Percentiles rank a stretch among this genome's conserved stretches.
Evolutionary conservation across 257 asterid genomes (phyloP).

Genomic region (Przewalskia tangutica): DNA sequence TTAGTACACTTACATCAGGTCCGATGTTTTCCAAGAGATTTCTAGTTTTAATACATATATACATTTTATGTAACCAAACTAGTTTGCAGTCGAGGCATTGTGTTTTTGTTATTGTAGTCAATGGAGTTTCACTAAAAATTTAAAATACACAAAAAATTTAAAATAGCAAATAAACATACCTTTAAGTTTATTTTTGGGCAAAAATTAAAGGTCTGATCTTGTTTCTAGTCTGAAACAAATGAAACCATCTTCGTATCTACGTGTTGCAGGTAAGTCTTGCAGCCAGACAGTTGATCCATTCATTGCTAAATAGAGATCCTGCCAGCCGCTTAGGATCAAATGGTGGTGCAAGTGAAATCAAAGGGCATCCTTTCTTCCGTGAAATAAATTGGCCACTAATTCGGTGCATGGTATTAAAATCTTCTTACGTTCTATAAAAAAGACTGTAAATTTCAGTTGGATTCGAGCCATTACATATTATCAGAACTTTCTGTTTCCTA

Average conservation of each 20-base stretch:
- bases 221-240: neutral
- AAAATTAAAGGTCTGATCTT: neutral
- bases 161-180: neutral
- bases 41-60: too few species aligned
- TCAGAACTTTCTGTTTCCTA: neutral
- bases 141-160: neutral
- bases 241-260: neutral
- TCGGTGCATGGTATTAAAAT: slow-evolving; percentile 66
- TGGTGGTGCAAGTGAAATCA: slow-evolving; percentile 84
- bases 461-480: neutral
- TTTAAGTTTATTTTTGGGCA: neutral
- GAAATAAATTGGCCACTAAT: slow-evolving; percentile 88
- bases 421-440: neutral
- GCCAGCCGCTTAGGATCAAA: slow-evolving; percentile 74
- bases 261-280: slow-evolving; percentile 55
- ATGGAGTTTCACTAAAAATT: neutral
- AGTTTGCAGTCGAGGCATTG: neutral
- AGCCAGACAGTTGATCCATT: slow-evolving; percentile 76
- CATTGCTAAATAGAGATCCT: slow-evolving; percentile 74
- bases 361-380: slow-evolving; percentile 76
- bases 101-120: neutral
- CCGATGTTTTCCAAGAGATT: too few species aligned
- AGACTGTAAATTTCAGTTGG: neutral
- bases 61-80: neutral
- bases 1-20: neutral